Evolutionary conservation across 768 basidiomycete genomes (phyloP).

Genomic region (Rubroboletus satanas): DNA sequence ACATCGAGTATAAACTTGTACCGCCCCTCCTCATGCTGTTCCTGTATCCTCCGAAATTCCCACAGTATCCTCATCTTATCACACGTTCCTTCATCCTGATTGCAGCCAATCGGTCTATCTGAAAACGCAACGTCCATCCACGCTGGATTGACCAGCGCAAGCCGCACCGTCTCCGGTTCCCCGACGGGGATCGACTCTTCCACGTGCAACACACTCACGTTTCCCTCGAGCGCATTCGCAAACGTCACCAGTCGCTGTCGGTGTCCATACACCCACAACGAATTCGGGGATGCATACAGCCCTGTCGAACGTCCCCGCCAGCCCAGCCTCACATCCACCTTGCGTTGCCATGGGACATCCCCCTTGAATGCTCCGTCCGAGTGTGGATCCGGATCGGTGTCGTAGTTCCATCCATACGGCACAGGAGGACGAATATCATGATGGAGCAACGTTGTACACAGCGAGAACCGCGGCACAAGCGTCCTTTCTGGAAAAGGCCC

Average conservation of each 20-base stretch:
- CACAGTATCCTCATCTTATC: constrained; percentile 43
- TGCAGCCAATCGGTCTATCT: constrained; percentile 43
- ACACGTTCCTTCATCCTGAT: constrained; percentile 33
- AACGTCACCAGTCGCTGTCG: constrained; percentile 44
- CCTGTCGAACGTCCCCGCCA: constrained; percentile 81
- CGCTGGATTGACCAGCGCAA: constrained; percentile 45
- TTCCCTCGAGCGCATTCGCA: constrained; percentile 40
- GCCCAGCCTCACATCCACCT: constrained; percentile 54
- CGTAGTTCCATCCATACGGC: constrained; percentile 47
- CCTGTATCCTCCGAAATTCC: constrained; percentile 46
- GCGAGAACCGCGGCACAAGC: constrained; percentile 52
- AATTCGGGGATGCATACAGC: constrained; percentile 38
- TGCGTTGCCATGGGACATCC: constrained; percentile 64
- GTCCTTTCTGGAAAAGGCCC: constrained; percentile 44
- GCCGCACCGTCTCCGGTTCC: constrained; percentile 30
- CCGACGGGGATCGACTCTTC: constrained; percentile 32
- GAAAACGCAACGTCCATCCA: constrained; percentile 62
- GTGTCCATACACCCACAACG: constrained; percentile 50
- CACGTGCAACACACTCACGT: constrained; percentile 38
- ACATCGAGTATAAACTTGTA: constrained; percentile 64
- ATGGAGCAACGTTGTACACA: constrained; percentile 48
- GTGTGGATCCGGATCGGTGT: constrained; percentile 21
- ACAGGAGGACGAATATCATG: constrained; percentile 52
- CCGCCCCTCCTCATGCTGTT: constrained; percentile 44
- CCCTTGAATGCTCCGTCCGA: constrained; percentile 31